Percentiles rank a stretch among this genome's conserved stretches.
phyloP scores from a whole-genome alignment of 1,284 basidiomycete species.

The Leccinum pachyderme region DNA sequence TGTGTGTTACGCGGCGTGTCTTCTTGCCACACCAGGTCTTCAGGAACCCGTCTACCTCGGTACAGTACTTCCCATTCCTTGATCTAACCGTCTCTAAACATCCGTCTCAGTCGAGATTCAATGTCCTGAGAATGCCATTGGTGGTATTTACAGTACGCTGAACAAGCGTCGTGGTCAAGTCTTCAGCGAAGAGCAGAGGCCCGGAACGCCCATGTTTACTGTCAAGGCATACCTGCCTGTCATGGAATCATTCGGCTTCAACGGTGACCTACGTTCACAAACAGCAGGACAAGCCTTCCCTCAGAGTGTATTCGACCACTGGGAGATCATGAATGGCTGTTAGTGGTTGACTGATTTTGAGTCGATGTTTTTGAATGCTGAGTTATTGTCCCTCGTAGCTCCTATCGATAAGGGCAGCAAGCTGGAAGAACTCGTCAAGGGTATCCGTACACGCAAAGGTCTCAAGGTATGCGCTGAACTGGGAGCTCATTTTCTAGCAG shows the following conservation, averaged over 20 bases:
- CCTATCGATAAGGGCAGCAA: slow-evolving; percentile 87
- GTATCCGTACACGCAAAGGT: slow-evolving; percentile 90
- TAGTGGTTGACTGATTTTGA: slow-evolving; percentile 31
- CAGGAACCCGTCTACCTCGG: slow-evolving; percentile 98
- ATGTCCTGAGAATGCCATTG: slow-evolving; percentile 96
- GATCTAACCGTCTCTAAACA: slow-evolving; percentile 5
- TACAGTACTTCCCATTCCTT: slow-evolving; percentile 29
- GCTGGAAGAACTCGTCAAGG: slow-evolving; percentile 81
- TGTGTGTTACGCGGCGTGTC: slow-evolving; percentile 93
- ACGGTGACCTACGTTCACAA: slow-evolving; percentile 89
- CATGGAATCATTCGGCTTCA: slow-evolving; percentile 98
- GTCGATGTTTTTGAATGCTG: slow-evolving; percentile 13
- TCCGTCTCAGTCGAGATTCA: slow-evolving; percentile 83
- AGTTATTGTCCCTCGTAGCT: slow-evolving; percentile 33
- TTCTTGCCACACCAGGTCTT: slow-evolving; percentile 88
- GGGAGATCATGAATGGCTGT: slow-evolving; percentile 84
- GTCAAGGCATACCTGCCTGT: slow-evolving; percentile 99
- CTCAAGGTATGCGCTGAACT: slow-evolving; percentile 63
- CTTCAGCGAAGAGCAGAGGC: slow-evolving; percentile 95
- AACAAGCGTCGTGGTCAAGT: slow-evolving; percentile 99
- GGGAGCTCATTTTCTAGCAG: background rate
- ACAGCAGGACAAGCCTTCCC: slow-evolving; percentile 99
- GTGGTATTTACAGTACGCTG: slow-evolving; percentile 94
- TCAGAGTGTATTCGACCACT: slow-evolving; percentile 93
- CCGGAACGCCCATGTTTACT: slow-evolving; percentile 99